A percentile compares a stretch with the other conserved stretches of the same genome.
These are phyloP conservation scores for Sordariomycetes sp. DNA, from an alignment of 2,329 filamentous ascomycete species.

Conservation along the genomic window DNA sequence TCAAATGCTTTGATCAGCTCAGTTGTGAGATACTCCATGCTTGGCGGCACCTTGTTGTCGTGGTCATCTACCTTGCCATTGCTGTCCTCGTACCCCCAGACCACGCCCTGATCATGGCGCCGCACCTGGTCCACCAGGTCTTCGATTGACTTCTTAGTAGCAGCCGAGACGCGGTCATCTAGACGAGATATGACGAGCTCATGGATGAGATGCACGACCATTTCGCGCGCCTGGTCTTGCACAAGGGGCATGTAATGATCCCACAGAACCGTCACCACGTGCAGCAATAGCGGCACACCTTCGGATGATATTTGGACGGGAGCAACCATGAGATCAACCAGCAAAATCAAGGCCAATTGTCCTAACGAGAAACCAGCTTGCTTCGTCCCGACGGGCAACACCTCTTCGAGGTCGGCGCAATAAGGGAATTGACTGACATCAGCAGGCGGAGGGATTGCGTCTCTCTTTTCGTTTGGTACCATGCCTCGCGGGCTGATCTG, in stretches of 20 bases:
- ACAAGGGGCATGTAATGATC: slow-evolving; percentile 94
- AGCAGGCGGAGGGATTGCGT: slow-evolving; percentile 57
- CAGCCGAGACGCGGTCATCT: slow-evolving; percentile 54
- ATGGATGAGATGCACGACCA: slow-evolving; percentile 96
- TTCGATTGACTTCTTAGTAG: slow-evolving; percentile 68
- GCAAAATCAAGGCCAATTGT: slow-evolving; percentile 82
- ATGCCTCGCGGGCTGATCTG: slow-evolving; percentile 94
- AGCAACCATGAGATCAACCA: slow-evolving; percentile 94
- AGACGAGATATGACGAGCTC: slow-evolving; percentile 79
- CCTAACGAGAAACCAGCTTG: slow-evolving; percentile 86
- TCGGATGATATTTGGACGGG: slow-evolving; percentile 73
- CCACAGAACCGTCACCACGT: slow-evolving; percentile 91
- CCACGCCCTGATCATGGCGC: slow-evolving; percentile 71
- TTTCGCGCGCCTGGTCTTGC: slow-evolving; percentile 92
- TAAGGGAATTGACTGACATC: slow-evolving; percentile 75
- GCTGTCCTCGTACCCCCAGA: slow-evolving; percentile 92
- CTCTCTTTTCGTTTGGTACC: slow-evolving; percentile 80
- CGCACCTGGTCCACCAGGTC: slow-evolving; percentile 82
- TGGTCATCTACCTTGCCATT: slow-evolving; percentile 68
- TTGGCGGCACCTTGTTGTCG: slow-evolving; percentile 70
- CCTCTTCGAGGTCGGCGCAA: slow-evolving; percentile 72
- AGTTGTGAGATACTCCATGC: slow-evolving; percentile 78
- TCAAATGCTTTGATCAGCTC: slow-evolving; percentile 82
- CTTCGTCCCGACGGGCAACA: slow-evolving; percentile 81
- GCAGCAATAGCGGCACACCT: slow-evolving; percentile 75